These are phyloP conservation scores for Medicago arabica DNA, from an alignment of 306 rosid species.

Conservation along the genomic window DNA sequence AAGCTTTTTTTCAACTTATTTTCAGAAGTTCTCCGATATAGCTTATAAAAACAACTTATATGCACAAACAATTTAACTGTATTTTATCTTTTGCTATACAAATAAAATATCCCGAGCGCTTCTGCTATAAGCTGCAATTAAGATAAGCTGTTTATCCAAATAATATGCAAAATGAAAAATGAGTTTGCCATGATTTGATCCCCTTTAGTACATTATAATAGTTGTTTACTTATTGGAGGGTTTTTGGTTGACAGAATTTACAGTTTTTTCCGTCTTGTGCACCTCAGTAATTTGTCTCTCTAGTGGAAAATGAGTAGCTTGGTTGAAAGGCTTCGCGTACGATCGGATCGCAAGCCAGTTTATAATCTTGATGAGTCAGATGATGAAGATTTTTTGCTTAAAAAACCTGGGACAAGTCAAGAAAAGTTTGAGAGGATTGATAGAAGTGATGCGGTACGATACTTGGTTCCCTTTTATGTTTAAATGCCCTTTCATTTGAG, in stretches of 20 bases:
- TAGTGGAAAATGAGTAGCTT: conserved; percentile 89
- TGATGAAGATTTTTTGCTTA: conserved; percentile 77
- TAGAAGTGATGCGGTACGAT: conserved; percentile 79
- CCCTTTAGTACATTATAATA: conserved; percentile 11
- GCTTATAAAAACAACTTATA: too few relatives aligned
- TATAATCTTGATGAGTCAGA: conserved; percentile 93
- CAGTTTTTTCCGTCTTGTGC: conserved; percentile 28
- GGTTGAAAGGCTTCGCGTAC: conserved; percentile 98
- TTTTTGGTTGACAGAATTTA: conserved; percentile 28
- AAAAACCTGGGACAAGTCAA: conserved; percentile 58
- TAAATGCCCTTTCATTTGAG: conserved; percentile 20
- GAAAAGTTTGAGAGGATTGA: conserved; percentile 80
- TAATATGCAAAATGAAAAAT: conserved; percentile 18
- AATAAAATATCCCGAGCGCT: too few relatives aligned
- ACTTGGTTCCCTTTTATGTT: conserved; percentile 36
- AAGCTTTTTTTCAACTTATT: too few relatives aligned
- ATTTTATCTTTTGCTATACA: too few relatives aligned
- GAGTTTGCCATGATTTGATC: conserved; percentile 7
- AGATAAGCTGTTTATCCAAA: too few relatives aligned
- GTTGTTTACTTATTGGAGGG: conserved; percentile 14
- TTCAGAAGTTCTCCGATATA: too few relatives aligned
- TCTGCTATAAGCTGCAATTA: too few relatives aligned
- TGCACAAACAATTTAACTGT: too few relatives aligned
- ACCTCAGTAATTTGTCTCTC: conserved; percentile 26
- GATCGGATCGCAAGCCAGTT: conserved; percentile 91